phyloP scores from a whole-genome alignment of 768 basidiomycete species.

The Suillus ampliporus region DNA sequence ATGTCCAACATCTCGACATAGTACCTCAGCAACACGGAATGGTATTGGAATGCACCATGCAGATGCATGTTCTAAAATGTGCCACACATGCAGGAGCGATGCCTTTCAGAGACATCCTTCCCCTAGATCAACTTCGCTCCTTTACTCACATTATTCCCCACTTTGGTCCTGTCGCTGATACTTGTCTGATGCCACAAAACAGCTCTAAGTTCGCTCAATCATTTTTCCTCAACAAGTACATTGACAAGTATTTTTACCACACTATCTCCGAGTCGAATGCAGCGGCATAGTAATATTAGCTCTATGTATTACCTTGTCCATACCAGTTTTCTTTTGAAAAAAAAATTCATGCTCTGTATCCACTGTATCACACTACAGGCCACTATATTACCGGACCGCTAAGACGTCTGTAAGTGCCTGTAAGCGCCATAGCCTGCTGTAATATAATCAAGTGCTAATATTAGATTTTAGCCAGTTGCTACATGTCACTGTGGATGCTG shows the following conservation, averaged over 20 bases:
- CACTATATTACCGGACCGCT: no score
- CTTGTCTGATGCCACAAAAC: constrained; percentile 26
- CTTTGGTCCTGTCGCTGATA: constrained; percentile 32
- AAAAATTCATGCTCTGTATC: no score
- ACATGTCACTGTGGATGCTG: no score
- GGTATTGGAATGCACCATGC: constrained; percentile 19
- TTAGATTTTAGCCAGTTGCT: no score
- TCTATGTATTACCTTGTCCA: no score
- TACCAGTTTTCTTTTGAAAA: no score
- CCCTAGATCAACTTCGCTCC: constrained; percentile 25
- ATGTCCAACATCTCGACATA: constrained; percentile 31
- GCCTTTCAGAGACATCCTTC: constrained; percentile 32
- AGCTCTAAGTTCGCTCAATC: constrained; percentile 24
- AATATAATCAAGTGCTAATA: no score
- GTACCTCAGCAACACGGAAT: constrained; percentile 18
- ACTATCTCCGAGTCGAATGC: no score
- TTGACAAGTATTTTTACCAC: constrained; percentile 32
- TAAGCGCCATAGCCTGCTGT: no score
- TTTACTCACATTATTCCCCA: constrained; percentile 30
- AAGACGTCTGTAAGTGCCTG: no score
- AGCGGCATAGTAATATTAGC: no score
- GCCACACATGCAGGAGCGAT: constrained; percentile 7
- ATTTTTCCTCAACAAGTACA: constrained; percentile 38
- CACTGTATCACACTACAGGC: no score
- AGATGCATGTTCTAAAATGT: constrained; percentile 29